Conservation (phyloP, 352 stramenopile species). For the Phytopythium helicoides region DNA sequence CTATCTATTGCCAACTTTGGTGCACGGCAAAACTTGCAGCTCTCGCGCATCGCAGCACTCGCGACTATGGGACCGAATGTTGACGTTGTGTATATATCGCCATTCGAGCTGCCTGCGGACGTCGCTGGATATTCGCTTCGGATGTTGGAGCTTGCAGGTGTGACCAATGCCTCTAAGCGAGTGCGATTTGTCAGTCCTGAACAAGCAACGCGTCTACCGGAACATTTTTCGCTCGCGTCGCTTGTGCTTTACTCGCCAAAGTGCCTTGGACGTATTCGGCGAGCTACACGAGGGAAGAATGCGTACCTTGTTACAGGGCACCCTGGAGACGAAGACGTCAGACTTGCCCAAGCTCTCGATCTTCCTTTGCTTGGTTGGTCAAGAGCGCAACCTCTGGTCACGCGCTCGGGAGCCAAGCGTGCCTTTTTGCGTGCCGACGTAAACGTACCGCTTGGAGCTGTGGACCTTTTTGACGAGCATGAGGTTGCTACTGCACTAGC, state of each 20-base stretch:
- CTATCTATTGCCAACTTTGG: conserved; percentile 66
- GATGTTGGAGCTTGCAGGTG: conserved; percentile 73
- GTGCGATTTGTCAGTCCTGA: conserved; percentile 86
- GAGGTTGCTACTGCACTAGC: conserved; percentile 80
- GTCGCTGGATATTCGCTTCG: conserved; percentile 84
- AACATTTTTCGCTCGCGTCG: conserved; percentile 79
- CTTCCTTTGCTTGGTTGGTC: conserved; percentile 73
- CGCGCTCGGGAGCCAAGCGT: conserved; percentile 76
- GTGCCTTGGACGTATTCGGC: conserved; percentile 66
- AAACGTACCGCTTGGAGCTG: conserved; percentile 81
- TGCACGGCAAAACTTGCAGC: conserved; percentile 81
- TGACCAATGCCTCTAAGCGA: conserved; percentile 49
- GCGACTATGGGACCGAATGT: conserved; percentile 68
- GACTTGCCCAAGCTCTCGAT: conserved; percentile 71
- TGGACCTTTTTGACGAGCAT: conserved; percentile 89
- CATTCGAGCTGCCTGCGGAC: conserved; percentile 75
- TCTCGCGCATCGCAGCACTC: conserved; percentile 62
- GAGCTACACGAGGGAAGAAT: conserved; percentile 51
- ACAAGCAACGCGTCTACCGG: conserved; percentile 73
- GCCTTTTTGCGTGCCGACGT: conserved; percentile 84
- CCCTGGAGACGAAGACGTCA: conserved; percentile 76
- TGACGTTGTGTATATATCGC: conserved; percentile 86
- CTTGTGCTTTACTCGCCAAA: conserved; percentile 84
- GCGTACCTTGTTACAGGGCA: conserved; percentile 79
- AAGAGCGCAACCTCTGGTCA: conserved; percentile 57